phyloP scores from a whole-genome alignment of 768 basidiomycete species.

The Lentinula guzmanii region DNA sequence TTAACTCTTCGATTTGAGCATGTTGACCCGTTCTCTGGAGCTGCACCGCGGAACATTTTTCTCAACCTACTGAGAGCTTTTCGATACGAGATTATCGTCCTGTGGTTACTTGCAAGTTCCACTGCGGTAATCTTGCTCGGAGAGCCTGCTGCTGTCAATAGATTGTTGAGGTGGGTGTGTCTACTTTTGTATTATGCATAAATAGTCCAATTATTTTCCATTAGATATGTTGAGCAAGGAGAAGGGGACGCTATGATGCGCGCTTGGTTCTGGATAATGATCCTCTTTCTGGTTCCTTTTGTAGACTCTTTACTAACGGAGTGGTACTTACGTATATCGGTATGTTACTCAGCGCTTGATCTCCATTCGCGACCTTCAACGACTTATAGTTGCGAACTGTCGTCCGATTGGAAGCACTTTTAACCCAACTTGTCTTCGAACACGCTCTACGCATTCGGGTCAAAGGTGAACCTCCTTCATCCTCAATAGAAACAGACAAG shows the following conservation, averaged over 20 bases:
- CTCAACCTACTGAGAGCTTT: conserved; percentile 36
- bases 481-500: neutral
- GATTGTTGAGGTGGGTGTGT: conserved; percentile 27
- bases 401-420: conserved; percentile 8
- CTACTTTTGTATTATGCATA: neutral
- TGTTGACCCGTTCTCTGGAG: conserved; percentile 33
- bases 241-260: neutral
- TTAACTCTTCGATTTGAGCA: conserved; percentile 9
- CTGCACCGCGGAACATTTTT: conserved; percentile 37
- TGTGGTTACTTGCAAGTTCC: conserved; percentile 20
- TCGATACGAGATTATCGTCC: conserved; percentile 22
- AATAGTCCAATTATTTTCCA: neutral
- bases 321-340: conserved; percentile 28
- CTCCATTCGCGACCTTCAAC: neutral
- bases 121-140: conserved; percentile 21
- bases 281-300: conserved; percentile 29
- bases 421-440: conserved; percentile 10
- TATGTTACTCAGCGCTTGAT: neutral
- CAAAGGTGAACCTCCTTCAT: neutral
- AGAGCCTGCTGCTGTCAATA: conserved; percentile 34
- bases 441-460: conserved; percentile 31
- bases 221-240: conserved; percentile 3
- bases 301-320: conserved; percentile 29
- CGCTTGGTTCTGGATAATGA: conserved; percentile 30
- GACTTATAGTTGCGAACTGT: neutral